These are phyloP conservation scores for Digitaria exilis DNA, from an alignment of 202 grass and related monocot species.

Conservation along the genomic window DNA sequence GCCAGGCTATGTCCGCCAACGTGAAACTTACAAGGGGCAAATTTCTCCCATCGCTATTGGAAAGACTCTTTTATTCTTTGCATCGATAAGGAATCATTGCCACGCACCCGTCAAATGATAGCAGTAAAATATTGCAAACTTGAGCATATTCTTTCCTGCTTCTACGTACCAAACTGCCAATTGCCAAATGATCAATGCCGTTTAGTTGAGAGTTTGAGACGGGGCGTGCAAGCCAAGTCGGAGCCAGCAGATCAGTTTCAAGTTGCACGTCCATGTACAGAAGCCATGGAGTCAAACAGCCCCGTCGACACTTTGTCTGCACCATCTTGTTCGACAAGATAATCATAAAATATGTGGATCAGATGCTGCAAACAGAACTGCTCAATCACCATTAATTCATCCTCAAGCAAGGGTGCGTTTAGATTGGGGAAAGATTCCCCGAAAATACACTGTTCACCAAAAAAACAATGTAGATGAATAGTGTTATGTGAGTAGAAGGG, in stretches of 20 bases:
- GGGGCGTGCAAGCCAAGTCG: conserved; percentile 13
- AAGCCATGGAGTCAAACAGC: too few species aligned
- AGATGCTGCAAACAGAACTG: not conserved
- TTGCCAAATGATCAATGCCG: not conserved
- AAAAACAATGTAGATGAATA: too few species aligned
- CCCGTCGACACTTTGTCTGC: not conserved
- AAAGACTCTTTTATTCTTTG: not conserved
- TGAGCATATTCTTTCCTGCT: not conserved
- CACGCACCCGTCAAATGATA: too few species aligned
- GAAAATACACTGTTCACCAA: too few species aligned
- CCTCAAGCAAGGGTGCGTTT: too few species aligned
- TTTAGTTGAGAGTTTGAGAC: conserved; percentile 2
- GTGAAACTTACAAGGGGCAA: not conserved
- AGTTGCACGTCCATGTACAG: not conserved
- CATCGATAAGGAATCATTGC: not conserved
- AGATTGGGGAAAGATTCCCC: too few species aligned
- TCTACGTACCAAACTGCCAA: not conserved
- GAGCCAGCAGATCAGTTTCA: not conserved
- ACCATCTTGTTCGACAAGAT: not conserved
- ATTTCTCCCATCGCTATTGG: not conserved
- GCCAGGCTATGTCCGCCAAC: not conserved
- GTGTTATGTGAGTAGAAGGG: too few species aligned
- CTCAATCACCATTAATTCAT: not conserved
- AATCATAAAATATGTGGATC: not conserved
- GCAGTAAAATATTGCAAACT: not conserved